Conservation (phyloP, 2,329 filamentous ascomycete species). For the Macroventuria anomochaeta region DNA sequence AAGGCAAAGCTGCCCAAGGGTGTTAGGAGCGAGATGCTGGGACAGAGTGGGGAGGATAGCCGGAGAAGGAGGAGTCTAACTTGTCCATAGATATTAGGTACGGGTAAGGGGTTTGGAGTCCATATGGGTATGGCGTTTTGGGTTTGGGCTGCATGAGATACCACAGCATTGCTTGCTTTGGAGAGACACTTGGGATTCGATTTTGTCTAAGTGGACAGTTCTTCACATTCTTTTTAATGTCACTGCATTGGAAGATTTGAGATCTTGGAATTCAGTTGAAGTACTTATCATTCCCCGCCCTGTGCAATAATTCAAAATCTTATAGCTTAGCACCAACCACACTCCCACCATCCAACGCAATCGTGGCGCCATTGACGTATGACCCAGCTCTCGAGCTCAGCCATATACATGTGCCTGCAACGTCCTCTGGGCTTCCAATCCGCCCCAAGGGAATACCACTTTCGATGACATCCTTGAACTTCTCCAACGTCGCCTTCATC, state of each 20-base stretch:
- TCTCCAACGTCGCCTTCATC: constrained; percentile 73
- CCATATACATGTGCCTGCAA: constrained; percentile 75
- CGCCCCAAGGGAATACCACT: constrained; percentile 68
- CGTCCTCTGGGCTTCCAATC: constrained; percentile 71
- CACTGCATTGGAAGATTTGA: too few relatives aligned
- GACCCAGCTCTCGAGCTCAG: constrained; percentile 69
- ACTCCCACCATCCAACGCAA: constrained; percentile 51
- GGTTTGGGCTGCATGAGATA: constrained; percentile 15
- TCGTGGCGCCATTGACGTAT: constrained; percentile 53
- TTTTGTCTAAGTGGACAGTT: too few relatives aligned
- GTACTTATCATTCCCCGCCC: too few relatives aligned
- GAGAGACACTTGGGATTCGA: background rate
- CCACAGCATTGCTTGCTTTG: constrained; percentile 14
- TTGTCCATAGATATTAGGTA: constrained; percentile 1
- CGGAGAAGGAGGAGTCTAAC: constrained; percentile 14
- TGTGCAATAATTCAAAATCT: too few relatives aligned
- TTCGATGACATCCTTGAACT: constrained; percentile 63
- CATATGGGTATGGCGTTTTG: background rate
- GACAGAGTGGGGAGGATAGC: background rate
- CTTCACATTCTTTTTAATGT: too few relatives aligned
- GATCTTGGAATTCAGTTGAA: too few relatives aligned
- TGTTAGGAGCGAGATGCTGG: constrained; percentile 8
- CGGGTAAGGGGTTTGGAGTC: background rate
- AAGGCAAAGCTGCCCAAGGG: constrained; percentile 34
- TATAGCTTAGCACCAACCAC: constrained; percentile 49